Evolutionary conservation across 345 rosid species (phyloP).

Genomic region (Capsella bursapastoris): DNA sequence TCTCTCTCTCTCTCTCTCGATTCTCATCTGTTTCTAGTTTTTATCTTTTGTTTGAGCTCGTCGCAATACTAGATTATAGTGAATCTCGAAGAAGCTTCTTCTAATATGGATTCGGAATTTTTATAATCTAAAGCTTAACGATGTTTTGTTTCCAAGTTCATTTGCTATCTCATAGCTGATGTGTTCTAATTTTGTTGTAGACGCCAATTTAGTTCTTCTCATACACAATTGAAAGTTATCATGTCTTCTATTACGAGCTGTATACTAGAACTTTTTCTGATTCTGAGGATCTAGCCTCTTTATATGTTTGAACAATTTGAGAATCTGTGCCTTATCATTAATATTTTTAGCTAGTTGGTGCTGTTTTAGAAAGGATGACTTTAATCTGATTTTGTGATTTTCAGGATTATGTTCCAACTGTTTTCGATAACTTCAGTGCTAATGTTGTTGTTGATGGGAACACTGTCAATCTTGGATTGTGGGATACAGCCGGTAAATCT

Average conservation of each 20-base stretch:
- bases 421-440: slow-evolving; percentile 97
- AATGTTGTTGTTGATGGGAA: slow-evolving; percentile 95
- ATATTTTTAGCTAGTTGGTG: neutral
- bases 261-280: neutral
- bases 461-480: slow-evolving; percentile 88
- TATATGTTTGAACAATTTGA: neutral
- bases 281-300: neutral
- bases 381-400: slow-evolving; percentile 11
- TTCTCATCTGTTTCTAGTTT: neutral
- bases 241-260: slow-evolving; percentile 4
- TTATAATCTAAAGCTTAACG: neutral
- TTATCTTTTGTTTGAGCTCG: neutral
- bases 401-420: slow-evolving; percentile 98
- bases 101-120: neutral
- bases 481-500: slow-evolving; percentile 96
- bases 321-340: slow-evolving; percentile 5
- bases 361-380: neutral
- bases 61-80: neutral
- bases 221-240: neutral
- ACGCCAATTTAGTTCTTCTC: neutral
- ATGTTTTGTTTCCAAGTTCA: slow-evolving; percentile 5
- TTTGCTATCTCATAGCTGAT: neutral
- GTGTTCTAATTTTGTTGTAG: neutral
- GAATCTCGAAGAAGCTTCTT: slow-evolving; percentile 5
- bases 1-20: neutral